Conservation (phyloP, 1,139 yeast species). For the Meyerozyma elateridarum region DNA sequence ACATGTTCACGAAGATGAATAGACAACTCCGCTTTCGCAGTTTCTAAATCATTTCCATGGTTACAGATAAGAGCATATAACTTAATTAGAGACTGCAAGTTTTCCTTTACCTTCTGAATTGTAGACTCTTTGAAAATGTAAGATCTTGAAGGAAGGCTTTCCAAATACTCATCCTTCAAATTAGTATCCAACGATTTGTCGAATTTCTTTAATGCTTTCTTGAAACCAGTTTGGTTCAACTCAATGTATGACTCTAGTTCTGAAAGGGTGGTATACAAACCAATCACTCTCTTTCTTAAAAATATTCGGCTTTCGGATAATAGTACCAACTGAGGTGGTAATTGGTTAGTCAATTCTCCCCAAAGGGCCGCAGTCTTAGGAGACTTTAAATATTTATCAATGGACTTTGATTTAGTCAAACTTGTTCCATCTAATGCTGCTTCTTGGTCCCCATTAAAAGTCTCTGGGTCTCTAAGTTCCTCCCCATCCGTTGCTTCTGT, state of each 20-base stretch:
- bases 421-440: slow-evolving; percentile 4
- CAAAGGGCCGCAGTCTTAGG: slow-evolving; percentile 36
- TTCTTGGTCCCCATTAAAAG: slow-evolving; percentile 9
- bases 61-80: slow-evolving; percentile 42
- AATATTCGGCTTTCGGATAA: slow-evolving; percentile 45
- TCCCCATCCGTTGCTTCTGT: slow-evolving; percentile 30
- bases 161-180: slow-evolving; percentile 35
- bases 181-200: slow-evolving; percentile 54
- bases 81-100: slow-evolving; percentile 28
- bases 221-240: slow-evolving; percentile 62
- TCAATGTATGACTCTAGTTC: slow-evolving; percentile 66
- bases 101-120: slow-evolving; percentile 15
- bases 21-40: slow-evolving; percentile 47
- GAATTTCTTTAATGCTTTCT: slow-evolving; percentile 64
- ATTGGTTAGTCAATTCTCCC: slow-evolving; percentile 20
- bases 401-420: slow-evolving; percentile 27
- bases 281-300: slow-evolving; percentile 52
- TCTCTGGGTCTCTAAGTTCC: slow-evolving; percentile 22
- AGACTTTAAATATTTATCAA: slow-evolving; percentile 36
- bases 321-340: slow-evolving; percentile 39
- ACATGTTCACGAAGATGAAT: slow-evolving; percentile 66
- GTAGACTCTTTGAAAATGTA: slow-evolving; percentile 30
- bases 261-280: slow-evolving; percentile 54
- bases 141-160: slow-evolving; percentile 26
- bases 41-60: slow-evolving; percentile 36